Conservation (phyloP, 495 filamentous ascomycete species). For the Annulohypoxylon stygium region DNA sequence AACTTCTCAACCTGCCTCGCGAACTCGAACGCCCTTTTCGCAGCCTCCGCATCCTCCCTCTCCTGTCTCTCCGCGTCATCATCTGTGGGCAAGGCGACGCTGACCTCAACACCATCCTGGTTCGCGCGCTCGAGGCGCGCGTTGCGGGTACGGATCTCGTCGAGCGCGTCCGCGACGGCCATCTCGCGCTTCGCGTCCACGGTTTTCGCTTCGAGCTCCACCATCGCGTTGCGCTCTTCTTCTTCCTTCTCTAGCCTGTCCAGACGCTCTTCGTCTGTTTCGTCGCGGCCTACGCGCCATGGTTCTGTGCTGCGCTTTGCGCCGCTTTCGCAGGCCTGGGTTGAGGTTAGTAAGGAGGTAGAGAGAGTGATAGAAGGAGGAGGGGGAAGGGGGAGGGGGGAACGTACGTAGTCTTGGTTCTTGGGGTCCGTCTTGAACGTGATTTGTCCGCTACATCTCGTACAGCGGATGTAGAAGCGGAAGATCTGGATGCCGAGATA, state of each 20-base stretch:
- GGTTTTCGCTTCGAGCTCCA: conserved; percentile 87
- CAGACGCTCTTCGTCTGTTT: conserved; percentile 89
- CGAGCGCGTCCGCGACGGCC: conserved; percentile 94
- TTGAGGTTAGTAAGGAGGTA: conserved; percentile 8
- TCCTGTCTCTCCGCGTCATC: conserved; percentile 74
- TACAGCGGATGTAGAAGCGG: conserved; percentile 79
- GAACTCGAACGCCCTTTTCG: conserved; percentile 81
- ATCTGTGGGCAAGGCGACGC: conserved; percentile 62
- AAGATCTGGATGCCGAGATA: conserved; percentile 92
- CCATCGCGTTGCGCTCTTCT: conserved; percentile 86
- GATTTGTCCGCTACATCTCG: conserved; percentile 88
- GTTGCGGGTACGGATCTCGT: conserved; percentile 93
- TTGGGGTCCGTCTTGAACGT: conserved; percentile 96
- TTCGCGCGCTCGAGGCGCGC: conserved; percentile 83
- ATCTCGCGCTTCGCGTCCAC: conserved; percentile 96
- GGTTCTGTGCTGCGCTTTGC: conserved; percentile 94
- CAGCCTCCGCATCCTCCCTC: conserved; percentile 87
- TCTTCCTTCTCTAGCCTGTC: conserved; percentile 88
- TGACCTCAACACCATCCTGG: conserved; percentile 66
- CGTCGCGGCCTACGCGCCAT: conserved; percentile 76
- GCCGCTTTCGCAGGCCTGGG: conserved; percentile 73
- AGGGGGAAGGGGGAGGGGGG: not conserved
- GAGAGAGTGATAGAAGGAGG: not conserved
- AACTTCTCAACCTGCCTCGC: conserved; percentile 57
- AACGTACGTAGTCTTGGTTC: conserved; percentile 83